Percentiles rank a stretch among this genome's conserved stretches.
phyloP scores from a whole-genome alignment of 805 yeast species.

The Candida pseudofarinosa region DNA sequence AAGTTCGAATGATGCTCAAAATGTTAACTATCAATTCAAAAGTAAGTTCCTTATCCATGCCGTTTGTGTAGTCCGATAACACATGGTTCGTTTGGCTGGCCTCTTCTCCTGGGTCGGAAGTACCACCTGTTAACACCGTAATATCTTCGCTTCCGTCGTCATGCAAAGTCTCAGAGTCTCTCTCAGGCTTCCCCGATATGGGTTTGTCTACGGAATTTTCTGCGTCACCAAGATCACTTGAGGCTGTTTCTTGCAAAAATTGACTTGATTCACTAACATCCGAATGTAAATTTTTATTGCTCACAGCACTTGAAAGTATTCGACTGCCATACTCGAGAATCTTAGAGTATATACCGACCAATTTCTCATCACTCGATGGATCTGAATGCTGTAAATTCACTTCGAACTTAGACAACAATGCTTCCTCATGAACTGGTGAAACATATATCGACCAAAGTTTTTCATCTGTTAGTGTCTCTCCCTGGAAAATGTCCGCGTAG shows the following conservation, averaged over 20 bases:
- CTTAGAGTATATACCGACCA: slow-evolving; percentile 7
- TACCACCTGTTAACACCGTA: slow-evolving; percentile 13
- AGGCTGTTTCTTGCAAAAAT: background rate
- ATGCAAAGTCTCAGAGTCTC: background rate
- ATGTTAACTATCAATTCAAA: slow-evolving; percentile 21
- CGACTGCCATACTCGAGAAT: slow-evolving; percentile 16
- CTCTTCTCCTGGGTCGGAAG: background rate
- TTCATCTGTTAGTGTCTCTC: slow-evolving; percentile 13
- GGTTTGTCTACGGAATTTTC: too few species aligned
- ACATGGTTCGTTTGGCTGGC: background rate
- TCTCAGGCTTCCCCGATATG: too few species aligned
- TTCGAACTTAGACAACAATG: slow-evolving; percentile 17
- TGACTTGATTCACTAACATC: background rate
- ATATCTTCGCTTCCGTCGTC: slow-evolving; percentile 20
- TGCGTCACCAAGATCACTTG: background rate
- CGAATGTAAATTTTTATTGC: background rate
- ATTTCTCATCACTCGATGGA: background rate
- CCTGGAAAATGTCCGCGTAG: slow-evolving; percentile 21
- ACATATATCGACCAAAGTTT: slow-evolving; percentile 20
- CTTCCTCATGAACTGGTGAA: slow-evolving; percentile 20
- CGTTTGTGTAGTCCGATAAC: slow-evolving; percentile 7
- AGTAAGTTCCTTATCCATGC: slow-evolving; percentile 18
- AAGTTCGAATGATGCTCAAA: slow-evolving; percentile 17
- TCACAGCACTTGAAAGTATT: background rate
- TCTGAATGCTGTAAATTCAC: slow-evolving; percentile 15